Percentiles rank a stretch among this genome's conserved stretches.
Evolutionary conservation across 2,329 filamentous ascomycete species (phyloP).

Genomic region (Aspergillus sp.): DNA sequence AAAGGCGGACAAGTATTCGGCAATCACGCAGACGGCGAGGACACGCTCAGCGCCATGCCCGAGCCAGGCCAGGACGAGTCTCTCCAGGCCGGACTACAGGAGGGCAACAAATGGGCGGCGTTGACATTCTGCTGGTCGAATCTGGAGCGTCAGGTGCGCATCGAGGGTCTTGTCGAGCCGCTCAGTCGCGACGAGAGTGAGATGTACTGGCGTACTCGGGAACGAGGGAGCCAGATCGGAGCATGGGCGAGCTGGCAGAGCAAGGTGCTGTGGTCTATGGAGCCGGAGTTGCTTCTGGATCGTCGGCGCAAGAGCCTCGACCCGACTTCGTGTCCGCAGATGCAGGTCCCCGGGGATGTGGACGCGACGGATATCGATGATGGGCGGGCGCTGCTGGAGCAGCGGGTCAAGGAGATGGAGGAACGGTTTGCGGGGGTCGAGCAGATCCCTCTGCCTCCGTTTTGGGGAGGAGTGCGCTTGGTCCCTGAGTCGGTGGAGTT

Average conservation of each 20-base stretch:
- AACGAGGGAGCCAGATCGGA: conserved; percentile 79
- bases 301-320: conserved; percentile 30
- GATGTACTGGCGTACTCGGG: conserved; percentile 65
- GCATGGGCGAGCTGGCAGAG: conserved; percentile 95
- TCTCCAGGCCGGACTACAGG: conserved; percentile 13
- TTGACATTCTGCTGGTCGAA: conserved; percentile 90
- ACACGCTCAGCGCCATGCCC: conserved; percentile 59
- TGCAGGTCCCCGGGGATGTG: conserved; percentile 31
- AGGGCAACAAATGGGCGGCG: conserved; percentile 71
- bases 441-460: conserved; percentile 83
- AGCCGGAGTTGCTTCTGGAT: conserved; percentile 28
- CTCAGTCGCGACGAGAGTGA: conserved; percentile 71
- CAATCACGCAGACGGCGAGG: conserved; percentile 10
- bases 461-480: conserved; percentile 90
- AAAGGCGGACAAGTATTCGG: conserved; percentile 47
- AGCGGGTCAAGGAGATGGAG: conserved; percentile 75
- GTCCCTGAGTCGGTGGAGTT: conserved; percentile 89
- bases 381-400: conserved; percentile 72
- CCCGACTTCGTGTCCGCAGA: conserved; percentile 20
- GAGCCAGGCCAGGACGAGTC: conserved; percentile 49
- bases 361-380: conserved; percentile 56
- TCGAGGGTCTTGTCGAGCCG: conserved; percentile 75
- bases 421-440: conserved; percentile 72
- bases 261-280: conserved; percentile 61
- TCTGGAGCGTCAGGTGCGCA: conserved; percentile 83